Conservation (phyloP, 331 rosid genomes). For the Pyracantha coccinea region DNA sequence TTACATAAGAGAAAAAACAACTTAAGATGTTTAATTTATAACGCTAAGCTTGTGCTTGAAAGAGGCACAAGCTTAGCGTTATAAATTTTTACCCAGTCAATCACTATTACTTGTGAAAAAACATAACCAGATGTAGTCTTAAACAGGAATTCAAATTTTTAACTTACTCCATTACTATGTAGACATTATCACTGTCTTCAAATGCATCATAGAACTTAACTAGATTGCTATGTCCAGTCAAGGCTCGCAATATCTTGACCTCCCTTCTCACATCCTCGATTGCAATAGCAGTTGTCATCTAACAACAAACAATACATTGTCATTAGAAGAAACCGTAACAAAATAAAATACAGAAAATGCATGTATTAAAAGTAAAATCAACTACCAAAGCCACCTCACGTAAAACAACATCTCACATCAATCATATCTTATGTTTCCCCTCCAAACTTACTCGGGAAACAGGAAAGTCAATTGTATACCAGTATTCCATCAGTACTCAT, state of each 20-base stretch:
- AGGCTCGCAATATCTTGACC: conserved; percentile 88
- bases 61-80: not conserved
- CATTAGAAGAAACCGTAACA: not conserved
- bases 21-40: no score
- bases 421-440: not conserved
- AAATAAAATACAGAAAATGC: not conserved
- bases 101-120: not conserved
- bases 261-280: conserved; percentile 99
- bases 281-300: conserved; percentile 98
- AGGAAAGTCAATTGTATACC: not conserved
- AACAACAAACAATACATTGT: conserved; percentile 18
- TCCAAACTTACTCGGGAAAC: not conserved
- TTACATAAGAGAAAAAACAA: not conserved
- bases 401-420: not conserved
- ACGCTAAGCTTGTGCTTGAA: no score
- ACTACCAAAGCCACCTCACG: not conserved
- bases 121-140: not conserved
- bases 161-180: conserved; percentile 99
- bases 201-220: conserved; percentile 90
- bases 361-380: not conserved
- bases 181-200: conserved; percentile 96
- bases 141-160: conserved; percentile 11
- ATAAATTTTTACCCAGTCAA: not conserved
- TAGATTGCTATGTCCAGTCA: conserved; percentile 84
- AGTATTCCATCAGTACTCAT: not conserved